Evolutionary conservation across 148 eudicot genomes (phyloP), one percentile per base, ranked within the genome.

Genomic region (Agrostemma githago): DNA sequence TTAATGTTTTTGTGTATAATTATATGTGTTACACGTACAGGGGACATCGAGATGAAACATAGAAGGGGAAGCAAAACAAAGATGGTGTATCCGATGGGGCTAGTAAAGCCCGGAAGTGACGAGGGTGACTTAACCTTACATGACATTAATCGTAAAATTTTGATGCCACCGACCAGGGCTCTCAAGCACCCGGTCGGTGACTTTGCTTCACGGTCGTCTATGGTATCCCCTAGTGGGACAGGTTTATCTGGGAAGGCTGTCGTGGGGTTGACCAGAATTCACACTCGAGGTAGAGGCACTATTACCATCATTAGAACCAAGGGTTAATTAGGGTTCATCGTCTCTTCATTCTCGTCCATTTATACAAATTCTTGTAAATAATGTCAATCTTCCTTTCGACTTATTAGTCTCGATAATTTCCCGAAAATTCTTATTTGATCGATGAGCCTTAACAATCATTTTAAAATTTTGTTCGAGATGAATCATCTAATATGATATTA

Each of bases 121-220:
- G 92, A 89, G 70, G 97, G 97, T 17, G 90, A 87, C 53, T 64
- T 83, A 51, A 92, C 97, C 4, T 54, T 92, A 16, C 84, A 87
- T 14, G 97, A 92, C 79, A 92, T 92, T 48, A 92, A 92, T 68
- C 75, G 69, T 68, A 81, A 88, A 72, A 85, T 92, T 46, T 72
- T 84, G 51, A 89, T 88, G 97, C 85, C 95, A 40, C 95, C 95
- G 5, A 89, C 87, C 11, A 68, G 95, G 79, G 88, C 97, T 1
- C 86, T 92, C 5, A 89, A 81, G 77, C 97, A 92, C 74, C 97
- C 97, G 1, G 97, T 92, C 4, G 97, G 97, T 0, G 92, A 88
- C 68, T 89, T 79, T 17, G 95, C 95, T 4, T 88, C 86, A 74
- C 90, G 88, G 53, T 89, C 95, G 53, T 89, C 95, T 0, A 72